These are phyloP conservation scores for Ophiostoma fasciatum DNA, from an alignment of 2,329 filamentous ascomycete genomes.

Conservation along the genomic window DNA sequence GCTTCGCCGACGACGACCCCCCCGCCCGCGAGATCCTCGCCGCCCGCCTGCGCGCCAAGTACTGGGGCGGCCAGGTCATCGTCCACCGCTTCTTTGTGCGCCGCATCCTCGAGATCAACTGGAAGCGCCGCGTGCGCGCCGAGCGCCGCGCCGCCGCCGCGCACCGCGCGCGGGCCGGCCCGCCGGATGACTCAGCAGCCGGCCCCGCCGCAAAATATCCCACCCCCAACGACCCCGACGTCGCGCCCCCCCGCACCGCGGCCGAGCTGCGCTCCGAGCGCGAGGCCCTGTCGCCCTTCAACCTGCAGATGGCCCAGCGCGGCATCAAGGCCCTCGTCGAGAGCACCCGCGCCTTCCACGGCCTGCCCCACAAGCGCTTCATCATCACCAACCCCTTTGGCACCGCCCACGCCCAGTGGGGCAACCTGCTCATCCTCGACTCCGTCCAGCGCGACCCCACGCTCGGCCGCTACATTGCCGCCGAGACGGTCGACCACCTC, in stretches of 20 bases:
- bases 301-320: constrained; percentile 39
- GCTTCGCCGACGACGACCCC: constrained; percentile 43
- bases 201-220: too few relatives aligned
- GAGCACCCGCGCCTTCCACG: constrained; percentile 72
- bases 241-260: neutral
- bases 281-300: constrained; percentile 22
- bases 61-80: constrained; percentile 83
- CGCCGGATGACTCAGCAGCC: too few relatives aligned
- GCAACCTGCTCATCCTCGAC: constrained; percentile 81
- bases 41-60: constrained; percentile 80
- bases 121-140: neutral
- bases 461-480: constrained; percentile 43
- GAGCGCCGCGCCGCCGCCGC: too few relatives aligned
- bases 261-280: neutral
- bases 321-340: constrained; percentile 64
- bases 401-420: constrained; percentile 97
- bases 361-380: constrained; percentile 46
- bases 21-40: constrained; percentile 64
- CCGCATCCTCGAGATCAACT: constrained; percentile 36
- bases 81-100: constrained; percentile 66
- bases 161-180: too few relatives aligned
- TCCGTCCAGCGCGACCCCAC: constrained; percentile 58
- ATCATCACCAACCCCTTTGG: constrained; percentile 95
- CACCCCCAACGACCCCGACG: neutral
- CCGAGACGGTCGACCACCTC: constrained; percentile 39